Percentiles rank a stretch among this genome's conserved stretches.
These are phyloP conservation scores for Tilletia walkeri DNA, from an alignment of 1,284 basidiomycete species.

Conservation along the genomic window DNA sequence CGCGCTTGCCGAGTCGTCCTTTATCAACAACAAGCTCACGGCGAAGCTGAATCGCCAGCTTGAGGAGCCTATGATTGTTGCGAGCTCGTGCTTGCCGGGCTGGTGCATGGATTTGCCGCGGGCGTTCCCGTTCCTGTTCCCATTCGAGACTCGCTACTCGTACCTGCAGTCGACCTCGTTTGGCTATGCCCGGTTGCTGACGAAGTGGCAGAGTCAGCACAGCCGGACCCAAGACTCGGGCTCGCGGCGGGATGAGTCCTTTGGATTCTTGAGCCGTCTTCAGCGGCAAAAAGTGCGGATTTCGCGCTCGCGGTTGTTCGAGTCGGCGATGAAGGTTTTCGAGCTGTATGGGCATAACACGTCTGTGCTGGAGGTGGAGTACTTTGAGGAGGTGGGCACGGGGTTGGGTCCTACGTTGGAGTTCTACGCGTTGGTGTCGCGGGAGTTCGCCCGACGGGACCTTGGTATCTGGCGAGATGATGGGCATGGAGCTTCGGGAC, in stretches of 20 bases:
- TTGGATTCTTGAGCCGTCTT: constrained; percentile 84
- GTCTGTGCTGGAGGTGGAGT: constrained; percentile 93
- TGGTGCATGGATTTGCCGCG: constrained; percentile 94
- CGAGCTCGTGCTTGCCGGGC: constrained; percentile 90
- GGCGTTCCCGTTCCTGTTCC: constrained; percentile 96
- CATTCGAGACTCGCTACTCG: constrained; percentile 91
- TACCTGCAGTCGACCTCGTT: constrained; percentile 97
- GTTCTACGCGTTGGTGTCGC: constrained; percentile 90
- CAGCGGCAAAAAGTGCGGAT: constrained; percentile 96
- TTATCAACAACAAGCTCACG: constrained; percentile 96
- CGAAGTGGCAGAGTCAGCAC: constrained; percentile 76
- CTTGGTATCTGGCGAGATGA: constrained; percentile 87
- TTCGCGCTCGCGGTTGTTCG: constrained; percentile 85
- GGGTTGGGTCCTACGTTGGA: constrained; percentile 97
- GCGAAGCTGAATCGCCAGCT: constrained; percentile 96
- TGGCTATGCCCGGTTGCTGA: constrained; percentile 89
- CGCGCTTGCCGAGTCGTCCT: constrained; percentile 66
- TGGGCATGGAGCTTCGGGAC: constrained; percentile 60
- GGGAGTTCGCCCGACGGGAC: constrained; percentile 83
- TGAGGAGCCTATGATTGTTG: constrained; percentile 98
- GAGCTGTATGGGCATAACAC: constrained; percentile 88
- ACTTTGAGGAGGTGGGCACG: constrained; percentile 98
- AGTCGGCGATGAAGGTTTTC: constrained; percentile 96
- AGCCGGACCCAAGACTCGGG: constrained; percentile 58
- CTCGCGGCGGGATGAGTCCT: constrained; percentile 71